These are phyloP conservation scores for Ambrosia hybrid DNA, from an alignment of 140 eudicot genomes.

Conservation along the genomic window DNA sequence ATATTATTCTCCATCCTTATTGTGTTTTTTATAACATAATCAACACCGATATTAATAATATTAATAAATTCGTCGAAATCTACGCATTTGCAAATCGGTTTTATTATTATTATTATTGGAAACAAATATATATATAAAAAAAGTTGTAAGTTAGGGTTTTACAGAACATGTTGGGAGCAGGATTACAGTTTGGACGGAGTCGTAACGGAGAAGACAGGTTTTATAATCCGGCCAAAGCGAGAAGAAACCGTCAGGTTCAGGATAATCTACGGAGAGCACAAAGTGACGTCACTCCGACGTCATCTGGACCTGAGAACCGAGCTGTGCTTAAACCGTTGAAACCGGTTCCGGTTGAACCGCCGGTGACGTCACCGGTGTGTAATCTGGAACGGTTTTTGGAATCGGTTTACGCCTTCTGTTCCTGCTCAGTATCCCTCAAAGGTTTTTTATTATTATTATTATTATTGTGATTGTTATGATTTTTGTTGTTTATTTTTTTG, in stretches of 20 bases:
- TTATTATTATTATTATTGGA: too few relatives aligned
- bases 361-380: constrained; percentile 40
- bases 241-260: constrained; percentile 51
- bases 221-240: constrained; percentile 68
- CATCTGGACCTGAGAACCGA: constrained; percentile 11
- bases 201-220: constrained; percentile 84
- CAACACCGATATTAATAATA: too few relatives aligned
- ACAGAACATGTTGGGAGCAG: constrained; percentile 73
- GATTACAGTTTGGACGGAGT: constrained; percentile 77
- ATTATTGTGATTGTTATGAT: not conserved
- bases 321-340: constrained; percentile 19
- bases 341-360: constrained; percentile 24
- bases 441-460: constrained; percentile 42
- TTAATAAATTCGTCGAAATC: constrained; percentile 12
- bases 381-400: constrained; percentile 72
- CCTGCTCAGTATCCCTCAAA: constrained; percentile 70
- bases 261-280: constrained; percentile 53
- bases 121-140: not conserved
- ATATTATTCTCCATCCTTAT: too few relatives aligned
- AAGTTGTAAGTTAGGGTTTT: constrained; percentile 28
- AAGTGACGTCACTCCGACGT: constrained; percentile 53
- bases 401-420: constrained; percentile 68
- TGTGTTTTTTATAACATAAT: too few relatives aligned
- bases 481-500: not conserved
- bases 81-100: constrained; percentile 3